A percentile compares a stretch with the other conserved stretches of the same genome.
Conservation (phyloP, 2,329 filamentous ascomycete species). For the Septoria linicola region DNA sequence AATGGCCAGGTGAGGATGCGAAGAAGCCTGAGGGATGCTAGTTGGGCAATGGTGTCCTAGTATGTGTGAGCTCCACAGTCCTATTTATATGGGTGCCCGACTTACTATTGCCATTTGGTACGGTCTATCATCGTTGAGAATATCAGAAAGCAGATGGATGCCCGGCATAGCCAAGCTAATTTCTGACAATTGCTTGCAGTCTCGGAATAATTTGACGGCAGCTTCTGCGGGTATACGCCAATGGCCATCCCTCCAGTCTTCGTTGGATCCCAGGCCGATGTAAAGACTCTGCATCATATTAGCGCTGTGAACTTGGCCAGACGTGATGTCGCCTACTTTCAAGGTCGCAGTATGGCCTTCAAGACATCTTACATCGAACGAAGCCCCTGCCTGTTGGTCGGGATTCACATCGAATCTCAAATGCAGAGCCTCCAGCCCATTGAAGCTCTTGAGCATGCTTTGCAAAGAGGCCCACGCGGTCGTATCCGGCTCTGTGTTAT, state of each 20-base stretch:
- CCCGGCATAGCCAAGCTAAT: neutral
- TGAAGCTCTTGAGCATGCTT: neutral
- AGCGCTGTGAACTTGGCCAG: neutral
- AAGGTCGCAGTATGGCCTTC: neutral
- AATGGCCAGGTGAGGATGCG: neutral
- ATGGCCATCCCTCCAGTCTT: neutral
- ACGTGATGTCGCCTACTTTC: neutral
- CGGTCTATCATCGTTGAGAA: neutral
- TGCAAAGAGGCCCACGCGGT: neutral
- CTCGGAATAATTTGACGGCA: neutral
- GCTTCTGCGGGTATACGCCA: neutral
- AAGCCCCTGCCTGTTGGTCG: neutral
- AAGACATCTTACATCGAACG: neutral
- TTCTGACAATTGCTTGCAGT: neutral
- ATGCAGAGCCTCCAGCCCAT: neutral
- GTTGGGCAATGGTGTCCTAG: neutral
- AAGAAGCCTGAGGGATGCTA: neutral
- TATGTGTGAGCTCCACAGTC: neutral
- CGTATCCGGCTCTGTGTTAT: neutral
- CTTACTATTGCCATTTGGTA: neutral
- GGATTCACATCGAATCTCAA: neutral
- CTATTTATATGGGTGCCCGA: neutral
- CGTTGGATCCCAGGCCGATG: neutral
- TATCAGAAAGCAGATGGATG: neutral
- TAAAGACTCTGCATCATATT: neutral